Base-by-base conservation (phyloP, 805 yeast species). In the Candida tammaniensis region DNA sequence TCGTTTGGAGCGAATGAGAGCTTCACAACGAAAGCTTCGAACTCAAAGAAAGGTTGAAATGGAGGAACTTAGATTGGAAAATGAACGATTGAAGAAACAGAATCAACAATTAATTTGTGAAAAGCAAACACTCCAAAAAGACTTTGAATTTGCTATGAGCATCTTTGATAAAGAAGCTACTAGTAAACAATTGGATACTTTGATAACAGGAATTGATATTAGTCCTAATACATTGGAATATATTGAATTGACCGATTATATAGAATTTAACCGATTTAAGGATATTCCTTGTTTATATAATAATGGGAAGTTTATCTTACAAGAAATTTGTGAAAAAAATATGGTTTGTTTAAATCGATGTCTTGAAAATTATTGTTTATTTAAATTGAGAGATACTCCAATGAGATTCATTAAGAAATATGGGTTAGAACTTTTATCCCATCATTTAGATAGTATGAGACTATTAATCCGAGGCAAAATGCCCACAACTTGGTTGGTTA, bases 1-100 rank as follows among this genome's bases (percentile, higher is more conserved):
- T n/a, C n/a, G n/a, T n/a, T n/a, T n/a, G n/a, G n/a, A n/a, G n/a
- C n/a, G n/a, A 8, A 33, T 33, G 36, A 33, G 26, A 17, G 25
- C 12, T 5, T 26, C 31, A 7, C 36, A 33, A 12, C 8, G 36
- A n/a, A 33, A 33, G 31, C 19, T 33, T 9, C 18, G 36, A 17
- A 20, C 6, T 15, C 24, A 33, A 15, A 25, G 36, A n/a, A 33
- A 33, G 16, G 19, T 7, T 5, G 36, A 33, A 16, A 4, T 33
- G n/a, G 31, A 27, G 7, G 13, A 6, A 4, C n/a, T 27, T 14
- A 21, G 11, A 16, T 7, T 8, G 8, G 26, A 33, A 33, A 33
- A 33, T 16, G 26, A n/a, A 4, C 9, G 11, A 14, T 27, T 33
- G 16, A 13, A 7, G 15, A 10, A 25, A 9, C 6, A 22, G n/a